Conservation (phyloP, 148 eudicot species). For the Nyssa sinensis region DNA sequence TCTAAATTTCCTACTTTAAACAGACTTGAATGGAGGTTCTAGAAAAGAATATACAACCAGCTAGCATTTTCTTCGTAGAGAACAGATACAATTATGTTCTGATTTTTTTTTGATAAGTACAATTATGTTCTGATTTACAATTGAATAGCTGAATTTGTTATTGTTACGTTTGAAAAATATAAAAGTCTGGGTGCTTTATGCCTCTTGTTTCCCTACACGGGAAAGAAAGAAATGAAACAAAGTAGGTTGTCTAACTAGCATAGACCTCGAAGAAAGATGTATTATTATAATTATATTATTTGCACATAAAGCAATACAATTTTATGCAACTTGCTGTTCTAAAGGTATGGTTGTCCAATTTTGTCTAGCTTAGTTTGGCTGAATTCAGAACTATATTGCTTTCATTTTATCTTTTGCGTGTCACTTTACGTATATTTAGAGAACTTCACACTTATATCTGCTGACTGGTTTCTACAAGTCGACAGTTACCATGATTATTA, state of each 20-base stretch:
- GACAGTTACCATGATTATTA: not conserved
- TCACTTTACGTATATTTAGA: not conserved
- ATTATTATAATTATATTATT: not conserved
- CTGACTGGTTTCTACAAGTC: constrained; percentile 3
- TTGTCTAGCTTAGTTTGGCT: not conserved
- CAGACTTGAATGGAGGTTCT: not conserved
- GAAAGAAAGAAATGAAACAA: not conserved
- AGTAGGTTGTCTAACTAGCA: not conserved
- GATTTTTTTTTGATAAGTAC: too few relatives aligned
- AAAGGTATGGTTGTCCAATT: not conserved
- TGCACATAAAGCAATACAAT: not conserved
- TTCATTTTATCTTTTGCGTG: too few relatives aligned
- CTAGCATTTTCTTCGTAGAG: not conserved
- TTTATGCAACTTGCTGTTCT: not conserved
- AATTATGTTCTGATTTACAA: not conserved
- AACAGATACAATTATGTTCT: not conserved
- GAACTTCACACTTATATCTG: not conserved
- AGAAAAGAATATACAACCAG: not conserved
- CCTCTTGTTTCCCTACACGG: not conserved
- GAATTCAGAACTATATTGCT: not conserved
- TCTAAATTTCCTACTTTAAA: not conserved
- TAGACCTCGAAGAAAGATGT: not conserved
- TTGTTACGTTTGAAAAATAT: not conserved
- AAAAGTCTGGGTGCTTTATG: not conserved
- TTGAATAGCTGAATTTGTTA: not conserved